Evolutionary conservation across 225 moss, liverwort and hornwort species (phyloP).

Genomic region (Marchantia paleacea): DNA sequence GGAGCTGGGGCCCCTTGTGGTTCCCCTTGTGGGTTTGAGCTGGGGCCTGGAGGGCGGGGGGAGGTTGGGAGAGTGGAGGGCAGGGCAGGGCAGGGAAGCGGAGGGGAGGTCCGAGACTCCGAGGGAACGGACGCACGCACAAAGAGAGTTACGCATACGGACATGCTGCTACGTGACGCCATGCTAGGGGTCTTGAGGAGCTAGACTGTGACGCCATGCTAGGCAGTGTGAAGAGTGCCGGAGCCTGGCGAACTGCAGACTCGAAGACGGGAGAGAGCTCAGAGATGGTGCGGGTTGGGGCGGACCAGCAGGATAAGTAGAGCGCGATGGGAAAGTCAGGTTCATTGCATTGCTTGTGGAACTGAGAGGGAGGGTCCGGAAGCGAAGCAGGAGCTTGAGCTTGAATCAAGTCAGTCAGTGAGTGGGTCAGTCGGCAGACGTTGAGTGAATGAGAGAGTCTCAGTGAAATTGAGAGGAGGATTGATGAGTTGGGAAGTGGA

Average conservation of each 20-base stretch:
- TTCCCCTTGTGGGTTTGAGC: too few species aligned
- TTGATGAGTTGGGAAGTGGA: conserved; percentile 1
- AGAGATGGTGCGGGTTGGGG: too few species aligned
- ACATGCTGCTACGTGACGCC: conserved; percentile 8
- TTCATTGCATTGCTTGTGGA: background rate
- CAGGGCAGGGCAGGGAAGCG: too few species aligned
- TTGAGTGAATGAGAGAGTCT: background rate
- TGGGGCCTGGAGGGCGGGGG: too few species aligned
- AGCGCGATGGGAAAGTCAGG: background rate
- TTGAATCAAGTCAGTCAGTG: too few species aligned
- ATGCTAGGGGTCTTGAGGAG: background rate
- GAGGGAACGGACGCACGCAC: background rate
- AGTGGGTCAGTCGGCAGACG: background rate
- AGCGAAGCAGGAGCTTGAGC: background rate
- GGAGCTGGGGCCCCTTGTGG: too few species aligned
- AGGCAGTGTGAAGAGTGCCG: too few species aligned
- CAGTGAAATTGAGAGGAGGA: background rate
- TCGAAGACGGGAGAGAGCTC: too few species aligned
- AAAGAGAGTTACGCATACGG: background rate
- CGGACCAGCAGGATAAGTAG: background rate
- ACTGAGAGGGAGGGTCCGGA: background rate
- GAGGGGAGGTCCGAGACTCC: too few species aligned
- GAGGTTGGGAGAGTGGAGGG: too few species aligned
- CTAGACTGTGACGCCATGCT: background rate
- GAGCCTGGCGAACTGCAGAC: too few species aligned